A percentile compares a stretch with the other conserved stretches of the same genome.
Conservation (phyloP, 1,284 basidiomycete species). For the Erythrobasidium hasegawianum region DNA sequence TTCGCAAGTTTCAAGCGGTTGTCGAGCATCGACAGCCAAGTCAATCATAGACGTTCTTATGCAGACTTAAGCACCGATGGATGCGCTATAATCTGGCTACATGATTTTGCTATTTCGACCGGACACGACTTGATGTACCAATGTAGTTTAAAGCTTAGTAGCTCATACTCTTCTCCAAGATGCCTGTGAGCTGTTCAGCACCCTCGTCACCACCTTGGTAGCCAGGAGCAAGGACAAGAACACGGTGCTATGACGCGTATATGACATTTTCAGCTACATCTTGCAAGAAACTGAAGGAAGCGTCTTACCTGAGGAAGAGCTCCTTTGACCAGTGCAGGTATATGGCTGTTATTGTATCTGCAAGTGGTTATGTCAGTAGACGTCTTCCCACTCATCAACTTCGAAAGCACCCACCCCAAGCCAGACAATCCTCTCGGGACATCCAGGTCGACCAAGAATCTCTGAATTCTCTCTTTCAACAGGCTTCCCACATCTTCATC, state of each 20-base stretch:
- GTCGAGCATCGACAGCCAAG: too few relatives aligned
- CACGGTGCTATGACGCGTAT: slow-evolving; percentile 52
- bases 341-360: slow-evolving; percentile 39
- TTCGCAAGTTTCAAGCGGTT: too few relatives aligned
- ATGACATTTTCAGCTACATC: neutral
- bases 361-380: neutral
- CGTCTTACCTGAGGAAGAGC: slow-evolving; percentile 75
- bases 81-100: too few relatives aligned
- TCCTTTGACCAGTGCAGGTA: slow-evolving; percentile 66
- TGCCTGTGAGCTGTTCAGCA: slow-evolving; percentile 43
- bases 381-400: neutral
- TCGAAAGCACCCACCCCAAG: slow-evolving; percentile 57
- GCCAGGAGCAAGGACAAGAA: slow-evolving; percentile 77
- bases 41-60: too few relatives aligned
- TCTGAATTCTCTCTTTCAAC: slow-evolving; percentile 82
- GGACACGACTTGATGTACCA: too few relatives aligned
- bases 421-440: slow-evolving; percentile 83
- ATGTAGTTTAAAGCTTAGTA: slow-evolving; percentile 4
- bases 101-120: too few relatives aligned
- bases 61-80: too few relatives aligned
- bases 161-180: slow-evolving; percentile 43
- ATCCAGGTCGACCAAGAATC: slow-evolving; percentile 80
- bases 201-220: slow-evolving; percentile 41
- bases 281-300: too few relatives aligned
- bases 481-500: slow-evolving; percentile 77